These are phyloP conservation scores for Colletotrichum trifolii DNA, from an alignment of 2,329 filamentous ascomycete species.

Conservation along the genomic window DNA sequence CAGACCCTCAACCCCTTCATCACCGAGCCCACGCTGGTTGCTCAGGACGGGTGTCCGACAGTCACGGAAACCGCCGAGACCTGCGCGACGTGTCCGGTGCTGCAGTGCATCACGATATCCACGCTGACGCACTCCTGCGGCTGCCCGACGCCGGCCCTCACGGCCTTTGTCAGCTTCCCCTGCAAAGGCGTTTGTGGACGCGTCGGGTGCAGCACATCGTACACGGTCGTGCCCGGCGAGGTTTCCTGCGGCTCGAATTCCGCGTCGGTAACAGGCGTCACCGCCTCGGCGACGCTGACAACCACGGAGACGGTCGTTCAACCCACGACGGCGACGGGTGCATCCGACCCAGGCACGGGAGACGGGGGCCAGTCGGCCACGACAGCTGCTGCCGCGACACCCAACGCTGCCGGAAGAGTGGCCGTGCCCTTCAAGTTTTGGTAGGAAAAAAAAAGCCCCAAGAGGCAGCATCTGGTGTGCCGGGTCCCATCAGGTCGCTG, in stretches of 20 bases:
- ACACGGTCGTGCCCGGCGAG: constrained; percentile 30
- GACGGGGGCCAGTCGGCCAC: neutral
- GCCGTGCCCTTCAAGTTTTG: constrained; percentile 29
- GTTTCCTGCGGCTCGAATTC: constrained; percentile 14
- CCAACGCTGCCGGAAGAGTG: constrained; percentile 22
- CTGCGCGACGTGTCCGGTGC: constrained; percentile 49
- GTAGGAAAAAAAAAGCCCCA: constrained; percentile 2
- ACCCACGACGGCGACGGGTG: neutral
- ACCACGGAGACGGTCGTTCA: neutral
- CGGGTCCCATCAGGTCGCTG: constrained; percentile 1
- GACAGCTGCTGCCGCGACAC: constrained; percentile 3
- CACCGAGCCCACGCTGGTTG: neutral
- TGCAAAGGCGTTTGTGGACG: constrained; percentile 45
- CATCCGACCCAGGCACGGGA: neutral
- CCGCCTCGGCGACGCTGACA: neutral
- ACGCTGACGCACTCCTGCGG: constrained; percentile 48
- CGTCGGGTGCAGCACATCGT: constrained; percentile 42
- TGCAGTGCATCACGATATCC: constrained; percentile 43
- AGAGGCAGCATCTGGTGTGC: neutral
- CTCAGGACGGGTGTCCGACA: constrained; percentile 44
- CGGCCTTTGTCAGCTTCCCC: constrained; percentile 42
- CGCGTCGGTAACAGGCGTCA: neutral
- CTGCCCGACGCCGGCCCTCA: constrained; percentile 45
- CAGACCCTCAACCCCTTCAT: neutral
- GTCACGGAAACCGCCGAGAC: constrained; percentile 44